Conservation (phyloP, 2,329 filamentous ascomycete species). For the Trichoderma lentiforme region DNA sequence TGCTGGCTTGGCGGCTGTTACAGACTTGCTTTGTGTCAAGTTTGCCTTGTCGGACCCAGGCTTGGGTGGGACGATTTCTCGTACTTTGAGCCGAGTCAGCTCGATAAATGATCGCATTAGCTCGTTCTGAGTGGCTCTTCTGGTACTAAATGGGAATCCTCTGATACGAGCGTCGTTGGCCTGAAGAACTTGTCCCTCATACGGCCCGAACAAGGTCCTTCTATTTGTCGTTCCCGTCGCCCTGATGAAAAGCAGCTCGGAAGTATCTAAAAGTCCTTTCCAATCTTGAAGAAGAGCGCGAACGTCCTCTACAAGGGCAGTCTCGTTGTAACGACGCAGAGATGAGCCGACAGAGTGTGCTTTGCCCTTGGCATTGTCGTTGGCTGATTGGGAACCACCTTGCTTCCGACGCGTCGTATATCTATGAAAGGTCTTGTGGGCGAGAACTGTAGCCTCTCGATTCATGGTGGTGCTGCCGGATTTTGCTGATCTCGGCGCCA, state of each 20-base stretch:
- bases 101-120: slow-evolving; percentile 94
- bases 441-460: slow-evolving; percentile 80
- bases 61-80: slow-evolving; percentile 66
- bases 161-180: slow-evolving; percentile 77
- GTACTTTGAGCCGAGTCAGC: slow-evolving; percentile 83
- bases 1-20: slow-evolving; percentile 46
- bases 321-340: slow-evolving; percentile 89
- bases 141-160: slow-evolving; percentile 89
- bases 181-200: slow-evolving; percentile 80
- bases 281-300: slow-evolving; percentile 77
- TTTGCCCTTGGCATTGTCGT: slow-evolving; percentile 87
- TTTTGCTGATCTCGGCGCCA: slow-evolving; percentile 75
- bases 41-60: slow-evolving; percentile 44
- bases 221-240: slow-evolving; percentile 86
- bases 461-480: slow-evolving; percentile 64
- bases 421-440: slow-evolving; percentile 95
- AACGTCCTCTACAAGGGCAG: slow-evolving; percentile 84
- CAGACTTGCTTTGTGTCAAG: slow-evolving; percentile 32
- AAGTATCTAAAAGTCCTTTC: slow-evolving; percentile 79
- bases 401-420: slow-evolving; percentile 97
- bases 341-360: slow-evolving; percentile 92
- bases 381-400: slow-evolving; percentile 90
- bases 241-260: slow-evolving; percentile 82
- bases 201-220: slow-evolving; percentile 82
- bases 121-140: slow-evolving; percentile 87